A percentile compares a stretch with the other conserved stretches of the same genome.
Conservation (phyloP, 2,329 filamentous ascomycete genomes). For the Cordyceps cateniannulata region DNA sequence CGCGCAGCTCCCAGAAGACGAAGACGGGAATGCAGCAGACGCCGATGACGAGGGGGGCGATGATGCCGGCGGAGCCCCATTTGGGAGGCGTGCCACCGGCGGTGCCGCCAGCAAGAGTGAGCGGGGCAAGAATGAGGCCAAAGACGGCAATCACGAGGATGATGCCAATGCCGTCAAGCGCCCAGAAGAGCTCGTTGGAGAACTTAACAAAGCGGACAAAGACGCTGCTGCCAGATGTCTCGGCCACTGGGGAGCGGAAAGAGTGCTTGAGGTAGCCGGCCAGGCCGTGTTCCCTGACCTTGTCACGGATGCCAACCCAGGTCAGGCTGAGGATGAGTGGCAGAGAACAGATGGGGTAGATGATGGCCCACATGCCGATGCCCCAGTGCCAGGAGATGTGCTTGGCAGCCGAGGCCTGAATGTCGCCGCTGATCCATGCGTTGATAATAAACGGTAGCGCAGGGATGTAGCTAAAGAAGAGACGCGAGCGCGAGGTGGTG, state of each 20-base stretch:
- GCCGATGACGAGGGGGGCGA: conserved; percentile 39
- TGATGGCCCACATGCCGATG: conserved; percentile 58
- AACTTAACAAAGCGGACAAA: conserved; percentile 16
- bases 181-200: conserved; percentile 37
- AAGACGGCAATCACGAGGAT: conserved; percentile 41
- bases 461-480: conserved; percentile 60
- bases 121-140: conserved; percentile 37
- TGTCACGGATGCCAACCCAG: conserved; percentile 45
- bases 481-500: conserved; percentile 54
- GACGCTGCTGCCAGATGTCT: background rate
- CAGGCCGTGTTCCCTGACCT: conserved; percentile 34
- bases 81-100: conserved; percentile 23
- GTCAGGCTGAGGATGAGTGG: conserved; percentile 49
- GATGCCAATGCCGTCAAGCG: conserved; percentile 38
- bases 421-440: conserved; percentile 57
- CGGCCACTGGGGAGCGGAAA: conserved; percentile 22
- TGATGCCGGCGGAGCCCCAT: conserved; percentile 33
- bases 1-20: conserved; percentile 40
- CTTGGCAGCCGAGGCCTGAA: conserved; percentile 42
- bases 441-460: conserved; percentile 56
- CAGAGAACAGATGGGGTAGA: conserved; percentile 51
- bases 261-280: conserved; percentile 31
- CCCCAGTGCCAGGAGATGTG: conserved; percentile 54
- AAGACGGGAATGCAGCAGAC: conserved; percentile 45
- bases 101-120: conserved; percentile 37